Conservation (phyloP, 805 yeast species). For the Candida krabiensis region DNA sequence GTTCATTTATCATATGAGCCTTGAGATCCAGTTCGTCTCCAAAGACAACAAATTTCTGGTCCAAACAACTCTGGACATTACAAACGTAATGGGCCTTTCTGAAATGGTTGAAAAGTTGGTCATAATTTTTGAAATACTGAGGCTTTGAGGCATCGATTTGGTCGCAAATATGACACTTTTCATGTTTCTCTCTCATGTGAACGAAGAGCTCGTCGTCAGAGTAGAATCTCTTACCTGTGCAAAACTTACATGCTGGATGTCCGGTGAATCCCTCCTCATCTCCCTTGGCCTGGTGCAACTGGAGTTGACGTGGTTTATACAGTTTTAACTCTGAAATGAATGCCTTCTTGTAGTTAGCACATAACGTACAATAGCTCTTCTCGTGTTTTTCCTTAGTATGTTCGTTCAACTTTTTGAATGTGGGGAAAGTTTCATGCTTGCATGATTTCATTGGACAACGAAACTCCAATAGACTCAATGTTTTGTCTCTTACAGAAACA, state of each 20-base stretch:
- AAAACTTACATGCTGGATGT: constrained; percentile 86
- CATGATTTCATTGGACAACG: constrained; percentile 49
- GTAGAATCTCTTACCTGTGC: constrained; percentile 73
- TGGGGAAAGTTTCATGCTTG: constrained; percentile 33
- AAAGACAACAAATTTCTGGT: constrained; percentile 89
- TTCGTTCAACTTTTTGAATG: constrained; percentile 57
- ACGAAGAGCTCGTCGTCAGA: constrained; percentile 82
- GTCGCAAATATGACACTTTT: constrained; percentile 88
- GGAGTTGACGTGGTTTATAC: constrained; percentile 60
- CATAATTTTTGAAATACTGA: constrained; percentile 76
- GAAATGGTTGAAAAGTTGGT: constrained; percentile 74
- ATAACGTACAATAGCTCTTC: constrained; percentile 67
- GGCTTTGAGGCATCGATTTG: constrained; percentile 60
- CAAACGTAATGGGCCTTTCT: constrained; percentile 73
- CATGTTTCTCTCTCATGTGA: constrained; percentile 84
- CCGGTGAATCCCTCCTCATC: constrained; percentile 80
- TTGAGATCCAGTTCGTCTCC: constrained; percentile 81
- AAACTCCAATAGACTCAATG: constrained; percentile 52
- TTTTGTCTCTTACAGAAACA: constrained; percentile 43
- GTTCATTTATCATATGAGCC: constrained; percentile 85
- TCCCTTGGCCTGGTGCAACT: constrained; percentile 70
- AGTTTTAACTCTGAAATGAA: constrained; percentile 70
- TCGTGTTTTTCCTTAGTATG: constrained; percentile 70
- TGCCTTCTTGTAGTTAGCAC: constrained; percentile 73
- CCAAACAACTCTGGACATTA: constrained; percentile 73